Percentiles rank a stretch among this genome's conserved stretches.
Evolutionary conservation across 352 stramenopile species (phyloP).

Genomic region (Pythium aquatile): DNA sequence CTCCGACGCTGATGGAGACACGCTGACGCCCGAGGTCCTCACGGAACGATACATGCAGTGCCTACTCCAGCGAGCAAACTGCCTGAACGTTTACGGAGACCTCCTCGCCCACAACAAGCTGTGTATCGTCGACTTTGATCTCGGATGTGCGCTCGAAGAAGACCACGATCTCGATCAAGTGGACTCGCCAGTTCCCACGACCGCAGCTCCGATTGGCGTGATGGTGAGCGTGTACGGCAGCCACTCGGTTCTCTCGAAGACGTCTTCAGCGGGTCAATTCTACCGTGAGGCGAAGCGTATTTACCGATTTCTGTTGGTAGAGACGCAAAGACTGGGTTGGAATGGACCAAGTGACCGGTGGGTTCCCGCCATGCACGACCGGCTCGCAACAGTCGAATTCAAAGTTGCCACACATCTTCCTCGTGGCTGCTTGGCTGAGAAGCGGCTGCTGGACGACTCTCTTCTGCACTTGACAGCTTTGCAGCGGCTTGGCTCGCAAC

Average conservation of each 20-base stretch:
- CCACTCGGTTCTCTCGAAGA: slow-evolving; percentile 33
- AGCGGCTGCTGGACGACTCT: slow-evolving; percentile 45
- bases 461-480: slow-evolving; percentile 35
- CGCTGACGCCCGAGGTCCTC: neutral
- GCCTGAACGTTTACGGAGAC: slow-evolving; percentile 52
- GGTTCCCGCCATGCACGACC: slow-evolving; percentile 26
- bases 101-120: slow-evolving; percentile 43
- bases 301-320: slow-evolving; percentile 36
- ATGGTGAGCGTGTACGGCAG: slow-evolving; percentile 5
- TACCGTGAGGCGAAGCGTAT: slow-evolving; percentile 63
- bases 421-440: slow-evolving; percentile 47
- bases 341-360: slow-evolving; percentile 11
- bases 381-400: slow-evolving; percentile 47
- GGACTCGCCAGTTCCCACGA: slow-evolving; percentile 15
- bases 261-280: slow-evolving; percentile 42
- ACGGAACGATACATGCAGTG: slow-evolving; percentile 40
- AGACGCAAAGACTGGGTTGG: slow-evolving; percentile 5
- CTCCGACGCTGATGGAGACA: neutral
- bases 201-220: neutral
- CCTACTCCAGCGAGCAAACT: slow-evolving; percentile 48
- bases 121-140: slow-evolving; percentile 44
- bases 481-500: neutral
- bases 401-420: slow-evolving; percentile 59
- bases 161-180: slow-evolving; percentile 27
- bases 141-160: slow-evolving; percentile 49